A percentile compares a stretch with the other conserved stretches of the same genome.
These are phyloP conservation scores for Ustilago loliicola DNA, from an alignment of 1,284 basidiomycete species.

Conservation along the genomic window DNA sequence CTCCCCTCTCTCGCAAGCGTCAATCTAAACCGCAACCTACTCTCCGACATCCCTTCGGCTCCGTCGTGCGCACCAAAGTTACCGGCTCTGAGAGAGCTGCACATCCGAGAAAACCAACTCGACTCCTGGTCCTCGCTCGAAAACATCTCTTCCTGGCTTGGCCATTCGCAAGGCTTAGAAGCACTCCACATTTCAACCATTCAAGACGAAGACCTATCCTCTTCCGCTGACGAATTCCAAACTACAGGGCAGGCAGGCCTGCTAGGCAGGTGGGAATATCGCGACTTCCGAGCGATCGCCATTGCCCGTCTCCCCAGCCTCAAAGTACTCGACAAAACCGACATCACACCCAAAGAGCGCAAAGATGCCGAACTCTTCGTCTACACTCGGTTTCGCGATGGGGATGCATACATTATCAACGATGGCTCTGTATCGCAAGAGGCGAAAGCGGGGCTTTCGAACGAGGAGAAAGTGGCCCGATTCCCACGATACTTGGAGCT, in stretches of 20 bases:
- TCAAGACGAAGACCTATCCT: constrained; percentile 5
- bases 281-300: constrained; percentile 76
- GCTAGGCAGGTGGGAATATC: constrained; percentile 61
- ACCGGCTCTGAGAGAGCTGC: constrained; percentile 75
- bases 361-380: constrained; percentile 84
- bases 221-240: background rate
- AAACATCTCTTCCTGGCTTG: constrained; percentile 78
- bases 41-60: constrained; percentile 74
- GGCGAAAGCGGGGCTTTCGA: constrained; percentile 1
- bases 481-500: constrained; percentile 45
- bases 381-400: constrained; percentile 25
- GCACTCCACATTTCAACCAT: constrained; percentile 28
- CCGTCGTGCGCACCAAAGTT: constrained; percentile 63
- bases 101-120: constrained; percentile 78
- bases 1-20: constrained; percentile 78
- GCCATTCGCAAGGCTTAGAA: constrained; percentile 70
- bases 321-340: constrained; percentile 76
- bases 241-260: background rate
- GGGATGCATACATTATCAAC: constrained; percentile 34
- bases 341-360: constrained; percentile 82
- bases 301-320: constrained; percentile 82
- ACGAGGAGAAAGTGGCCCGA: constrained; percentile 1
- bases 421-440: constrained; percentile 2
- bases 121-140: constrained; percentile 80
- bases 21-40: constrained; percentile 78